phyloP scores from a whole-genome alignment of 768 basidiomycete genomes.

The Serendipita indica region DNA sequence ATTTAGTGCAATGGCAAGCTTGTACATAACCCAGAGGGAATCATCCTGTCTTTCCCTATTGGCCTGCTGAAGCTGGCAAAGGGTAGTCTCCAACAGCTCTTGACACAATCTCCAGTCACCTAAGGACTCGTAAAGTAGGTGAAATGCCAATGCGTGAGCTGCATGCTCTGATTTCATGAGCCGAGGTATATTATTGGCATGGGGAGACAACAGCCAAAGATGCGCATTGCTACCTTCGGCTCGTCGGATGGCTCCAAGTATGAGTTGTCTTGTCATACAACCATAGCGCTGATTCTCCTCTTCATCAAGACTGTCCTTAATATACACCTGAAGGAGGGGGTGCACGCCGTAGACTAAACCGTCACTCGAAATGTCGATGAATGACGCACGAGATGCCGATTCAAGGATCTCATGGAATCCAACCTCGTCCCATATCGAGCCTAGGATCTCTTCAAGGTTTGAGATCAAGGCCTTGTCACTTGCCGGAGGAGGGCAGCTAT shows the following conservation, averaged over 20 bases:
- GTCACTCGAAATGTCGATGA: background rate
- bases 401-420: background rate
- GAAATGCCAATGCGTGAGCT: background rate
- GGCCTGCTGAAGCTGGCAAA: background rate
- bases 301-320: background rate
- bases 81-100: background rate
- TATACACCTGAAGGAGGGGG: background rate
- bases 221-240: background rate
- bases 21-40: too few species aligned
- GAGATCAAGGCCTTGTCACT: background rate
- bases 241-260: background rate
- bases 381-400: background rate
- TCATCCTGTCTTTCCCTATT: background rate
- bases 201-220: too few species aligned
- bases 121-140: background rate
- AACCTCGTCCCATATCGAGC: background rate
- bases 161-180: background rate
- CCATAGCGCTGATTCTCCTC: background rate
- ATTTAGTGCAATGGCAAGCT: too few species aligned
- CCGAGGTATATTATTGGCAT: background rate
- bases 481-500: background rate
- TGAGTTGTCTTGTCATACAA: background rate
- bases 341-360: background rate
- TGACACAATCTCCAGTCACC: background rate
- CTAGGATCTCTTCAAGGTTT: background rate